Conservation (phyloP, 2,329 filamentous ascomycete species). For the Thielaviopsis musarum region DNA sequence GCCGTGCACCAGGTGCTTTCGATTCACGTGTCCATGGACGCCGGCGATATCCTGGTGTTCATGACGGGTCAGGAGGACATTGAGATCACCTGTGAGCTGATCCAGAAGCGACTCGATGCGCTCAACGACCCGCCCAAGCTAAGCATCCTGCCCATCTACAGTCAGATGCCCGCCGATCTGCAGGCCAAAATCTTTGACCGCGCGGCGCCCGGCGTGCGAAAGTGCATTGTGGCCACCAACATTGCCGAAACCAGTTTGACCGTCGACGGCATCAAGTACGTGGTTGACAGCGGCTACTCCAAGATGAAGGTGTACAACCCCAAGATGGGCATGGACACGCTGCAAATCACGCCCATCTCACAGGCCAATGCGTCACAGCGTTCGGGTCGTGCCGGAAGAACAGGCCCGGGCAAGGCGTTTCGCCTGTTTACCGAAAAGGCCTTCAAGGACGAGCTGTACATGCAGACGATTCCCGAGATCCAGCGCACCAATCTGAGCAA, state of each 20-base stretch:
- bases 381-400: slow-evolving; percentile 83
- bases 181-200: slow-evolving; percentile 96
- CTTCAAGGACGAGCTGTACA: slow-evolving; percentile 89
- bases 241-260: slow-evolving; percentile 97
- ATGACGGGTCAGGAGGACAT: slow-evolving; percentile 99
- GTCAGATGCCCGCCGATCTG: slow-evolving; percentile 95
- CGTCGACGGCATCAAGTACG: slow-evolving; percentile 98
- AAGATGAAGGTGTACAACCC: slow-evolving; percentile 99
- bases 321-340: slow-evolving; percentile 96
- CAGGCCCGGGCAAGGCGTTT: slow-evolving; percentile 88
- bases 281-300: slow-evolving; percentile 88
- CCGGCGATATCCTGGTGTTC: slow-evolving; percentile 90
- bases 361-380: slow-evolving; percentile 91
- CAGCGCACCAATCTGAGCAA: slow-evolving; percentile 93
- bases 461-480: slow-evolving; percentile 94
- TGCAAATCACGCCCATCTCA: slow-evolving; percentile 94
- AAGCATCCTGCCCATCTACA: slow-evolving; percentile 93
- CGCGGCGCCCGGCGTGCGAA: slow-evolving; percentile 76
- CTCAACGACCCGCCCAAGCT: slow-evolving; percentile 91
- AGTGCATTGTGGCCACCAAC: slow-evolving; percentile 96
- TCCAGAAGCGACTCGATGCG: slow-evolving; percentile 71
- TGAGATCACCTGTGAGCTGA: slow-evolving; percentile 83
- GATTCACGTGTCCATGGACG: slow-evolving; percentile 87
- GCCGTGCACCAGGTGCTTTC: slow-evolving; percentile 90
- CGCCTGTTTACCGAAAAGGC: slow-evolving; percentile 88